Evolutionary conservation across 345 rosid genomes (phyloP).

Genomic region (Pugionium cornutum): DNA sequence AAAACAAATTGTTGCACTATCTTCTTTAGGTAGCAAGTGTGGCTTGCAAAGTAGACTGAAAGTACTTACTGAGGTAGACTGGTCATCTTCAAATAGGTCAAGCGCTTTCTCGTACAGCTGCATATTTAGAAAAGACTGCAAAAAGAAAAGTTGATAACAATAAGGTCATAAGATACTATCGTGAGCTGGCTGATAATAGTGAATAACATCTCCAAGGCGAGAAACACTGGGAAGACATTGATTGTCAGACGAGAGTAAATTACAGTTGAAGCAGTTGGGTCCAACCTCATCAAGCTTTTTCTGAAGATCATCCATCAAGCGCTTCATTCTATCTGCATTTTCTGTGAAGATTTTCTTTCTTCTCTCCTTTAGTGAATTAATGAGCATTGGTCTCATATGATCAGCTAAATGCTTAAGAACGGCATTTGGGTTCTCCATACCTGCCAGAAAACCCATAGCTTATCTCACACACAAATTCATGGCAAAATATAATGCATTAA

Average conservation of each 20-base stretch:
- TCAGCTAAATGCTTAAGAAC: slow-evolving; percentile 63
- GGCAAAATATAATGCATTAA: background rate
- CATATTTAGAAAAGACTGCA: slow-evolving; percentile 84
- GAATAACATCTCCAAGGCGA: slow-evolving; percentile 24
- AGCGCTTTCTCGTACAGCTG: slow-evolving; percentile 92
- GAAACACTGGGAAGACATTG: slow-evolving; percentile 21
- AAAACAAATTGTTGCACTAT: slow-evolving; percentile 6
- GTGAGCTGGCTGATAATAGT: slow-evolving; percentile 13
- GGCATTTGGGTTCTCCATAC: slow-evolving; percentile 58
- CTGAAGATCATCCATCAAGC: slow-evolving; percentile 77
- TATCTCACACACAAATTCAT: slow-evolving; percentile 19
- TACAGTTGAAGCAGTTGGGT: slow-evolving; percentile 12
- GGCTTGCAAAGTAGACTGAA: slow-evolving; percentile 15
- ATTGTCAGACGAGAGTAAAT: slow-evolving; percentile 27
- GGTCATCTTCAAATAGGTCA: slow-evolving; percentile 89
- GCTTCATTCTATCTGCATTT: slow-evolving; percentile 79
- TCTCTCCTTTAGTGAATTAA: slow-evolving; percentile 72
- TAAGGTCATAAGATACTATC: slow-evolving; percentile 6
- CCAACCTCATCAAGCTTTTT: slow-evolving; percentile 91
- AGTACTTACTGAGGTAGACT: slow-evolving; percentile 76
- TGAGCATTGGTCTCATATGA: slow-evolving; percentile 80
- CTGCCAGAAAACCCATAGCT: slow-evolving; percentile 47
- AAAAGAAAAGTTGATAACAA: slow-evolving; percentile 22
- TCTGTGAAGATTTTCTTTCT: slow-evolving; percentile 81
- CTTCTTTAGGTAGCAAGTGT: slow-evolving; percentile 1